Evolutionary conservation across 2,329 filamentous ascomycete species (phyloP), one percentile per base, ranked within the genome.

Genomic region (Helicocarpus griseus): DNA sequence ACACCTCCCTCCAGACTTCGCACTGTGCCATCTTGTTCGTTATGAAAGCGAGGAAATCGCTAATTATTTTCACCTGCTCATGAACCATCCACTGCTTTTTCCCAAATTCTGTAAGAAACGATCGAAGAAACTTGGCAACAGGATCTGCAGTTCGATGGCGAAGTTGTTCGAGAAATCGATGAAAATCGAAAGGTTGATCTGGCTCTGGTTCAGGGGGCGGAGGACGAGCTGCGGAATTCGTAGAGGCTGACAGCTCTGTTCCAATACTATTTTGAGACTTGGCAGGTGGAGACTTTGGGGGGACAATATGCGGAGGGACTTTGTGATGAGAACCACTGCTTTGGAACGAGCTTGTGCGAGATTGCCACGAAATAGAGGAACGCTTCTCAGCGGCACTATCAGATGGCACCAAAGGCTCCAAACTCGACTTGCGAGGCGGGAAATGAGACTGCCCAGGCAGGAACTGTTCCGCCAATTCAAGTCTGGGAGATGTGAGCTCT

Each of bases 1-100:
- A 95, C 0, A 97, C 88, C 31, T 93, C 88, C 52, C 87, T 82
- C 93, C 93, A 98, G 2, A 98, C 89, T 56, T 98, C 93, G 64
- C 93, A 98, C 57, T 89, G 80, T 13, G 86, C 89, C 94, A 98
- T 98, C 73, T 97, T 97, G 71, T 95, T 95, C 50, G 87, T 87
- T 57, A 98, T 98, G 63, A 98, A 98, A 41, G 89, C 83, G 45
- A 98, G 75, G 60, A 98, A 98, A 66, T 98, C 94, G 58, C 88
- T 83, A 55, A 98, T 95, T 56, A 98, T 97, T 72, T 98, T 98
- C 65, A 97, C 93, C 68, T 98, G 93, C 71, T 98, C 93, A 66
- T 98, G 93, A 5, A 96, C 93, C 87, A 95, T 95, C 93, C 93
- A 98, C 69, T 97, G 93, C 60, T 90, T 88, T 73, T 97, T 98